Conservation (phyloP, 148 eudicot species). For the Fallopia convolvulus region DNA sequence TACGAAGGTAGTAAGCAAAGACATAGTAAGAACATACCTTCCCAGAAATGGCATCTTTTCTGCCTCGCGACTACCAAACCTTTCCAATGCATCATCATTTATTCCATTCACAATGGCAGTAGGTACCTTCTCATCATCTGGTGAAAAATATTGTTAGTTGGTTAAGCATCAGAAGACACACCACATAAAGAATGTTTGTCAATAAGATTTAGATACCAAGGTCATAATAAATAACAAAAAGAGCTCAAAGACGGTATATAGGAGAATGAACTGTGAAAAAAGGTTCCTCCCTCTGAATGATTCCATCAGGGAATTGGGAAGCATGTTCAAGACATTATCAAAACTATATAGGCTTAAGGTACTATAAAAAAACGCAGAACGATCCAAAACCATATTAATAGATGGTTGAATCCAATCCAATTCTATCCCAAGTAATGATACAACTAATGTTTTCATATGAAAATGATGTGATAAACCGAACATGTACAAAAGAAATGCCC, state of each 20-base stretch:
- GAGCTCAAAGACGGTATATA: neutral
- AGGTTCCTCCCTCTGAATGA: neutral
- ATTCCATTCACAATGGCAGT: constrained; percentile 21
- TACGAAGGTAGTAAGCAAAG: neutral
- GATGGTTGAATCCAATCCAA: neutral
- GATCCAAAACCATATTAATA: neutral
- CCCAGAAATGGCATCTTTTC: constrained; percentile 73
- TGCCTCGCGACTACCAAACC: constrained; percentile 70
- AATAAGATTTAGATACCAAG: neutral
- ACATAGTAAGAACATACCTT: constrained; percentile 42
- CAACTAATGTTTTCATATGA: neutral
- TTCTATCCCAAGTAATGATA: too few species aligned
- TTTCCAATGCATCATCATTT: constrained; percentile 43
- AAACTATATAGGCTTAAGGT: neutral
- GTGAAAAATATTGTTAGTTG: neutral
- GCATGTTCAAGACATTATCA: neutral
- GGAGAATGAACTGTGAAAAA: neutral
- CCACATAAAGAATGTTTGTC: neutral
- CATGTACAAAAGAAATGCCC: neutral
- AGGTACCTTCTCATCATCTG: constrained; percentile 37
- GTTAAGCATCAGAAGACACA: neutral
- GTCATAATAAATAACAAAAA: neutral
- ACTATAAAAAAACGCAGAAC: neutral
- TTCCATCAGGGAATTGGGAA: neutral
- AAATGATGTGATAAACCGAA: neutral